A percentile compares a stretch with the other conserved stretches of the same genome.
These are phyloP conservation scores for Ustilaginoidea virens DNA, from an alignment of 2,329 filamentous ascomycete species.

Conservation along the genomic window DNA sequence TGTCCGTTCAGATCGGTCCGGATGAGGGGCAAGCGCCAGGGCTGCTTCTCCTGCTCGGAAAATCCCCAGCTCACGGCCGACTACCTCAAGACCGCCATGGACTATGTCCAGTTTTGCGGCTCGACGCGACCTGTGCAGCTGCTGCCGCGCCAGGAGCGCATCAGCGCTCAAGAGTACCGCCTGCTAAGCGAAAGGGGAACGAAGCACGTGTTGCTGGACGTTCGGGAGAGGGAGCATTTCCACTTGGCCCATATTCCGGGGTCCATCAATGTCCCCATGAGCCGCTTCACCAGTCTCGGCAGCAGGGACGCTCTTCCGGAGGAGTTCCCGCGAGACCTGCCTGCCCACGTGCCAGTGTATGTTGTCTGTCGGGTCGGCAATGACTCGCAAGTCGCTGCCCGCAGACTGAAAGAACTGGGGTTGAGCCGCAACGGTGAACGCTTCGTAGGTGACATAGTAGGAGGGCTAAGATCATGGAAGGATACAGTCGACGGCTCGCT, in stretches of 20 bases:
- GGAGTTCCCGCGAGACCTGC: constrained; percentile 24
- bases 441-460: constrained; percentile 54
- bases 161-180: constrained; percentile 48
- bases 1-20: constrained; percentile 54
- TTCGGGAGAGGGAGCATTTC: constrained; percentile 73
- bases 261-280: constrained; percentile 53
- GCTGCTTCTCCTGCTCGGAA: constrained; percentile 64
- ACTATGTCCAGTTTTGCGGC: constrained; percentile 83
- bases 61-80: constrained; percentile 42
- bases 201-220: constrained; percentile 56
- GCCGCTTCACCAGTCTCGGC: constrained; percentile 40
- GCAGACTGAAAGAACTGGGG: constrained; percentile 47
- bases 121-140: constrained; percentile 35
- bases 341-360: constrained; percentile 41
- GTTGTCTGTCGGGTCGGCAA: constrained; percentile 63
- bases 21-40: constrained; percentile 50
- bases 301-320: constrained; percentile 7
- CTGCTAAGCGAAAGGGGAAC: constrained; percentile 6
- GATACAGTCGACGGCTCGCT: constrained; percentile 44
- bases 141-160: constrained; percentile 48
- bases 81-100: constrained; percentile 46
- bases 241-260: constrained; percentile 62
- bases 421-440: constrained; percentile 34
- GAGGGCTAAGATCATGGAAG: constrained; percentile 61
- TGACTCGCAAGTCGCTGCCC: constrained; percentile 58